phyloP scores from a whole-genome alignment of 2,329 filamentous ascomycete genomes.

The Exophiala sideris region DNA sequence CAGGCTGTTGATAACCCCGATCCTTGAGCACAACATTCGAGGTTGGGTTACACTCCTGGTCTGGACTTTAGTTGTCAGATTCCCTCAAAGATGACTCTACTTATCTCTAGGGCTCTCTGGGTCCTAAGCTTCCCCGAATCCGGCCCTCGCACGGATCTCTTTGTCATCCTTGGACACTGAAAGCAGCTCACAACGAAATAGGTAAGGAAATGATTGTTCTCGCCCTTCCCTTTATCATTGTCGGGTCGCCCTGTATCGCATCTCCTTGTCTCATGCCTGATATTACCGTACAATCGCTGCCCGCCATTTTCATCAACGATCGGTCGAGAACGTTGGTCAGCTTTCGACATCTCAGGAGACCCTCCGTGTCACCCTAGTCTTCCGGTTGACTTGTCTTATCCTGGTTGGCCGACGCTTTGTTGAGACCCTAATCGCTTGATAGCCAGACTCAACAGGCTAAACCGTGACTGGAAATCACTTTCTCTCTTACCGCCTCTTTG shows the following conservation, averaged over 20 bases:
- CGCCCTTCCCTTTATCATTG: not conserved
- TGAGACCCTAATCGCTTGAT: constrained; percentile 2
- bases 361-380: constrained; percentile 3
- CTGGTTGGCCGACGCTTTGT: constrained; percentile 9
- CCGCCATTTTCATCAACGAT: not conserved
- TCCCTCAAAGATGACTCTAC: not conserved
- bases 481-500: constrained; percentile 19
- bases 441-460: constrained; percentile 4
- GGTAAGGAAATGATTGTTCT: not conserved
- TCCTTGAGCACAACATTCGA: too few species aligned
- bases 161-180: not conserved
- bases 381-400: constrained; percentile 15
- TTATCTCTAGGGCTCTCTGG: not conserved
- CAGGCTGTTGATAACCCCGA: too few species aligned
- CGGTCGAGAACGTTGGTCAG: not conserved
- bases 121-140: not conserved
- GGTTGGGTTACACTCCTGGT: too few species aligned
- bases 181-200: not conserved
- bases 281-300: not conserved
- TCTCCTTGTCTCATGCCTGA: not conserved
- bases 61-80: too few species aligned
- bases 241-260: not conserved
- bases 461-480: constrained; percentile 5
- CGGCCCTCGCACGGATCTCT: not conserved
- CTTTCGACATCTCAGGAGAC: not conserved